Evolutionary conservation across 352 stramenopile genomes (phyloP), one percentile per base, ranked within the genome.

Genomic region (Globisporangium emineosum): DNA sequence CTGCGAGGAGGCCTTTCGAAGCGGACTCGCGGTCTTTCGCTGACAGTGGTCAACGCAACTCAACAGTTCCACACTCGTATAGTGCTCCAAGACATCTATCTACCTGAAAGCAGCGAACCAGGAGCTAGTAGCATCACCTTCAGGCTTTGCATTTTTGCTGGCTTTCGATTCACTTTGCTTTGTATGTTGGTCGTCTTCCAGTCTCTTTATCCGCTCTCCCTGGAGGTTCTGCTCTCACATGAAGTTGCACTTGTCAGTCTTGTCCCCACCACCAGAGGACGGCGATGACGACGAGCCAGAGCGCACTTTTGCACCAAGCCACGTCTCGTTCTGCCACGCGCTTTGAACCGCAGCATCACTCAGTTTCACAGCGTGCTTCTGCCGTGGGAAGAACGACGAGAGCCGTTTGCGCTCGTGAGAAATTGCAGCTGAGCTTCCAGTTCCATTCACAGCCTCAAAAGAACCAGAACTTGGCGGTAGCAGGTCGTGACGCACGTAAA

Each of bases 401-500:
- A 68, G 21, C 0, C 56, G 56, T 21, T 33, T 54, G 15, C 32
- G 45, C 56, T 55, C 56, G 0, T 47, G 13, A 21, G 3, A 21
- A 25, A 3, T 12, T 13, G 5, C 17, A 30, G 15, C 30, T n/a
- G 19, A 30, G 30, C 30, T 57, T n/a, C 21, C 30, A 47, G 9
- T 45, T 9, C 0, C 40, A 45, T 21, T n/a, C 19, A 9, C 19
- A 3, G 27, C 42, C 0, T 7, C 53, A 12, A 3, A 40, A 47
- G 2, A 37, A 25, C 4, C 32, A 27, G 54, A 30, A 12, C 30
- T 12, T 5, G 47, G 13, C 3, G 56, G 15, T 10, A 60, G 8
- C 3, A 90, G 49, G 64, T 91, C 81, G 60, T 81, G 52, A 32
- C 83, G 70, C 37, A 81, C 67, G 69, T 85, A 91, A 62, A 91